Base-by-base conservation (phyloP, 1,284 basidiomycete species). In the Trametes polyzona region DNA sequence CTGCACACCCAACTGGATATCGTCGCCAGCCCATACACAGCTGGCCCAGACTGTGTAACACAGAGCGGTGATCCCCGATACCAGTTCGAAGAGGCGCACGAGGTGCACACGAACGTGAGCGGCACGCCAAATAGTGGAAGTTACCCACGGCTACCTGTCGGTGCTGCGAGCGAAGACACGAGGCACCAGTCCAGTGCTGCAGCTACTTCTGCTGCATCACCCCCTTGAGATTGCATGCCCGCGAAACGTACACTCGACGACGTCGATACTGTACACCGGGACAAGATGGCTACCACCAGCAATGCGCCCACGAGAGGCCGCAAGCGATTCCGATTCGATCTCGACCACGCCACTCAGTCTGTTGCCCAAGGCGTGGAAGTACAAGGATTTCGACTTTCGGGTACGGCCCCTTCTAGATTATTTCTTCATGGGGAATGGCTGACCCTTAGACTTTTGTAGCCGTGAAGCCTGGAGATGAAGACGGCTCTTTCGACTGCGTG, bases 401-500 rank as follows among this genome's bases (percentile, higher is more conserved):
- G 53, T 48, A 48, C 8, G 46, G n/a, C 8, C 10, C 14, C 17
- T n/a, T n/a, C n/a, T n/a, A n/a, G n/a, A n/a, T n/a, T n/a, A n/a
- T n/a, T n/a, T n/a, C n/a, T n/a, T n/a, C n/a, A n/a, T n/a, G n/a
- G n/a, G n/a, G n/a, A n/a, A n/a, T n/a, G n/a, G n/a, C n/a, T n/a
- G n/a, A n/a, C n/a, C n/a, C n/a, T n/a, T 44, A 14, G 14, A 23
- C 21, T 17, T 21, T 16, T 60, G 10, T 11, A 85, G 84, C 71
- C 52, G 62, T 83, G 29, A 67, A 70, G n/a, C 44, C 74, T 23
- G 83, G 83, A 21, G 84, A 86, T n/a, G 85, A 87, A 42, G 85
- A 87, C 58, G 84, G 83, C 17, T 76, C 78, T 11, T 71, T 88
- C 29, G 77, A 83, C 50, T 71, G 84, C 30, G 63, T 65, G 10